A percentile compares a stretch with the other conserved stretches of the same genome.
Conservation (phyloP, 2,329 filamentous ascomycete species). For the Fusarium foetens region DNA sequence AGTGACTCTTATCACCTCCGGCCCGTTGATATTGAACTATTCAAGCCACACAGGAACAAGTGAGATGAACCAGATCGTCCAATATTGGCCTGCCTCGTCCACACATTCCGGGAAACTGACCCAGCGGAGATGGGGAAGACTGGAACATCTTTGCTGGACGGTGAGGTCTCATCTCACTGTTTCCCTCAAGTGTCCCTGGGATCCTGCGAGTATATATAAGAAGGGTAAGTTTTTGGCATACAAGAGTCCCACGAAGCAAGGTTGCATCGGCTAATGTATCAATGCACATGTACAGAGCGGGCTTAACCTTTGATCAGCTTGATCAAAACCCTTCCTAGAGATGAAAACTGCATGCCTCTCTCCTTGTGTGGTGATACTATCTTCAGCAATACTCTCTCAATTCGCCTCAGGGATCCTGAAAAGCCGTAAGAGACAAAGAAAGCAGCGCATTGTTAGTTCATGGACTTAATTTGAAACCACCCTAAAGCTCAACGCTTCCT, state of each 20-base stretch:
- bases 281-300: not conserved
- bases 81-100: not conserved
- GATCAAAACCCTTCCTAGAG: not conserved
- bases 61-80: not conserved
- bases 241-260: not conserved
- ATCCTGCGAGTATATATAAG: not conserved
- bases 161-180: not conserved
- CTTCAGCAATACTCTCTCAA: not conserved
- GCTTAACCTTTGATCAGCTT: not conserved
- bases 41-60: not conserved
- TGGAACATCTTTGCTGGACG: not conserved
- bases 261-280: not conserved
- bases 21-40: not conserved
- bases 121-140: not conserved
- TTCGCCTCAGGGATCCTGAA: fast-evolving
- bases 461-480: not conserved
- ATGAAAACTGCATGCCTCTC: not conserved
- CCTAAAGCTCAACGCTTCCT: not conserved
- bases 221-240: not conserved
- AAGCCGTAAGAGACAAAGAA: not conserved
- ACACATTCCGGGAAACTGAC: not conserved
- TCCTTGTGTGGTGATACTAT: not conserved
- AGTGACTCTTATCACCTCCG: not conserved
- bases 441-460: too few relatives aligned
- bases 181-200: not conserved